Evolutionary conservation across 1,284 basidiomycete species (phyloP), one percentile per base, ranked within the genome.

Genomic region (Peniophora sp.): DNA sequence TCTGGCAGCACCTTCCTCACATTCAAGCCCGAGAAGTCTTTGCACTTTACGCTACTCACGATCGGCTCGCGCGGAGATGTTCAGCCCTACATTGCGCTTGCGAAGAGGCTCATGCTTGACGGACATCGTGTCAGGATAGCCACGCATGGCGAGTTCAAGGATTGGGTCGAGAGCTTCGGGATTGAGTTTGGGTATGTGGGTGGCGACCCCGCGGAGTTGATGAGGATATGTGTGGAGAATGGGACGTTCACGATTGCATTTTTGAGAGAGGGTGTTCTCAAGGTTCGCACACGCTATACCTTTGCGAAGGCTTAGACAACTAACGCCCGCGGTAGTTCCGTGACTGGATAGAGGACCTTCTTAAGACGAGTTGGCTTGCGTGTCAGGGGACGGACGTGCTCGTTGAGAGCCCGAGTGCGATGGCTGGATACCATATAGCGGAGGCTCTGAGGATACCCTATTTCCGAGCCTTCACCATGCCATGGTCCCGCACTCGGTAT

Each of bases 351-450:
- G 96, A 98, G 63, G 96, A 98, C 62, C 75, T 99, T 3, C 77
- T 99, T 34, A 85, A 85, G 63, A 93, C 92, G 0, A 89, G 93
- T 1, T 98, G 93, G 92, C 83, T 92, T 53, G 95, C 94, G 3
- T 99, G 97, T 63, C 92, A 96, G 69, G 86, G 83, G 19, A 93
- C 92, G 0, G 95, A 99, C 64, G 80, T 98, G 23, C 77, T 99
- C 48, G 77, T 99, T 50, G 96, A 99, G 69, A 92, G 89, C 61
- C 96, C 96, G 0, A 94, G 90, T 63, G 93, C 96, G 3, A 98
- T 98, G 88, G 93, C 87, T n/a, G 96, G 96, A n/a, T 89, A 91
- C 54, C 96, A 99, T 61, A 93, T 99, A 50, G 96, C 96, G 16
- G 96, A 99, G 65, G 93, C 92, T 1, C 73, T 99, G 16, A 76